These are phyloP conservation scores for Fusarium robinianum DNA, from an alignment of 2,329 filamentous ascomycete genomes.

Conservation along the genomic window DNA sequence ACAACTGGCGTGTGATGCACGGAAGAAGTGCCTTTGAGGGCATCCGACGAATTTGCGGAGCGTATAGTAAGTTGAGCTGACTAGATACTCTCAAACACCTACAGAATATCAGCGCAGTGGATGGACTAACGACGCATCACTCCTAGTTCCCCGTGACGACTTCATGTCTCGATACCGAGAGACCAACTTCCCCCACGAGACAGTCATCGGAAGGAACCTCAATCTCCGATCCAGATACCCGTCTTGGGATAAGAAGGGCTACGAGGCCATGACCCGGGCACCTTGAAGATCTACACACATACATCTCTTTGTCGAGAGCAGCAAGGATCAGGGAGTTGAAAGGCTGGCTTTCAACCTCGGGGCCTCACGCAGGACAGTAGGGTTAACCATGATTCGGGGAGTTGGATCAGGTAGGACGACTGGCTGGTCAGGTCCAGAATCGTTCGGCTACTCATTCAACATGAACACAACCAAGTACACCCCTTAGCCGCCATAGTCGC, in stretches of 20 bases:
- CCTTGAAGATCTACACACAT: constrained; percentile 2
- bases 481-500: constrained; percentile 14
- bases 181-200: constrained; percentile 63
- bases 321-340: background rate
- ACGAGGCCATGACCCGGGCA: constrained; percentile 7
- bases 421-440: too few species aligned
- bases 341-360: background rate
- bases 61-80: constrained; percentile 69
- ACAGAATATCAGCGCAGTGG: too few species aligned
- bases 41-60: constrained; percentile 85
- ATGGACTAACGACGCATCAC: constrained; percentile 10
- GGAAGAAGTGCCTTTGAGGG: constrained; percentile 84
- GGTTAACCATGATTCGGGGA: constrained; percentile 1
- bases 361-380: background rate
- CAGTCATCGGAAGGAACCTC: constrained; percentile 48
- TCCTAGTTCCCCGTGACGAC: constrained; percentile 75
- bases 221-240: constrained; percentile 30
- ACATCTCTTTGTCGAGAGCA: background rate
- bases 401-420: too few species aligned
- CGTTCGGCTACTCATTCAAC: constrained; percentile 6
- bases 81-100: too few species aligned
- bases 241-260: constrained; percentile 4
- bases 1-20: constrained; percentile 95
- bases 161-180: constrained; percentile 77
- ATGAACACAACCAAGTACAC: background rate